Evolutionary conservation across 169 alveolate species (phyloP), one percentile per base, ranked within the genome.

Genomic region (Plasmodium yoelii): DNA sequence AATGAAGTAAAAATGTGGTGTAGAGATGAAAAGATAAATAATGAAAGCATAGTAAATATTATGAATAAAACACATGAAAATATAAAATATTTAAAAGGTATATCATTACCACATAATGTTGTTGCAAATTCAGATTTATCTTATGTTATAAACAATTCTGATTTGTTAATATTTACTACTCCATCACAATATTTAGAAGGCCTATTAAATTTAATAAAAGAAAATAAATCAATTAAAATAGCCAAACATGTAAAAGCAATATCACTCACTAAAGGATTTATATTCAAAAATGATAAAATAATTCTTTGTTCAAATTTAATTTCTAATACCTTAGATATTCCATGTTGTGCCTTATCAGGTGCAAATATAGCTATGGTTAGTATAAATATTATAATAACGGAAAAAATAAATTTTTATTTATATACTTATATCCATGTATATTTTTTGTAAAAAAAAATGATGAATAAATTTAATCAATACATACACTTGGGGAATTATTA

Each of bases 351-450:
- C 13, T 93, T 93, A 18, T 91, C 96, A 57, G 98, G 98, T 18
- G 98, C 98, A 1, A 95, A 97, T 92, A 97, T 97, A 44, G 99
- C 99, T 24, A 93, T 90, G 77, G 94, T 91, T 61, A 47, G 63
- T 55, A 51, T 24, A 44, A 26, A 19, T 5, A 53, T 1, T 12
- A n/a, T 10, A 15, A 61, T 15, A 28, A 2, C 10, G 44, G 49
- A 18, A 49, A 26, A 61, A 22, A 55, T 57, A 63, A 5, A 49
- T 28, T 24, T 26, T 5, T 57, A 13, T 22, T n/a, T 68, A 49
- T 26, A 24, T 67, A 39, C 24, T 4, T 49, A 65, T 56, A 59
- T n/a, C 3, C 59, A 56, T 19, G 39, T 49, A 26, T 42, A 60
- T 63, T 28, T 6, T 9, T 70, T 13, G 19, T 73, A 13, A 26